Evolutionary conservation across 345 rosid genomes (phyloP), one percentile per base, ranked within the genome.

Genomic region (Pseudoturritis turrita): DNA sequence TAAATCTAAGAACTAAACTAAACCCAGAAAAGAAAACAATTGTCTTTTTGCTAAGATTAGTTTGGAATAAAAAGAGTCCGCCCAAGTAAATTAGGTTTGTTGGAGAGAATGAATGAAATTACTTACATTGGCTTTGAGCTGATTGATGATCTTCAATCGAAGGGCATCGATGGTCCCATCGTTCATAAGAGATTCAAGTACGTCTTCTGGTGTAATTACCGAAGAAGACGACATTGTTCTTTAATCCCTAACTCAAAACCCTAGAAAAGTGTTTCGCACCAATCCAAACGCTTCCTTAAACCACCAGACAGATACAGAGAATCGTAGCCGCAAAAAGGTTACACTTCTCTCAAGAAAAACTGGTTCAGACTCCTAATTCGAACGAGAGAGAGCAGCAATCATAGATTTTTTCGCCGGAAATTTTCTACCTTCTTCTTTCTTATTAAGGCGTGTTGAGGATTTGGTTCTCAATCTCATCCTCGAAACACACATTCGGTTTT

Each of bases 51-150:
- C 11, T n/a, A 36, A 46, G 17, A 63, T 45, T 29, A 6, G 39
- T 43, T 29, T 10, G 31, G 21, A 29, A 21, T 23, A 40, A n/a
- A 40, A 41, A 26, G 50, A 15, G 6, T 37, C 12, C 13, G 43
- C 3, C n/a, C n/a, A n/a, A n/a, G n/a, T n/a, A 15, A 53, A 53
- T n/a, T 54, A 54, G 23, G 31, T n/a, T 6, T 18, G 18, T 4
- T 17, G 10, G 62, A 25, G 36, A 70, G 65, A 62, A 65, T 31
- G 54, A 54, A 13, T 23, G 10, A 51, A 18, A 10, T 77, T 81
- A 87, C 96, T 77, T 81, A 87, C 96, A 77, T 91, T 89, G 78
- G 97, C 90, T 85, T 89, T 89, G 70, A 91, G 91, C 86, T 91
- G 91, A 68, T 89, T 89, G 71, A 91, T 87, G 81, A 91, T 89